Evolutionary conservation across 1,284 basidiomycete species (phyloP), one percentile per base, ranked within the genome.

Genomic region (Trametes pubescens): DNA sequence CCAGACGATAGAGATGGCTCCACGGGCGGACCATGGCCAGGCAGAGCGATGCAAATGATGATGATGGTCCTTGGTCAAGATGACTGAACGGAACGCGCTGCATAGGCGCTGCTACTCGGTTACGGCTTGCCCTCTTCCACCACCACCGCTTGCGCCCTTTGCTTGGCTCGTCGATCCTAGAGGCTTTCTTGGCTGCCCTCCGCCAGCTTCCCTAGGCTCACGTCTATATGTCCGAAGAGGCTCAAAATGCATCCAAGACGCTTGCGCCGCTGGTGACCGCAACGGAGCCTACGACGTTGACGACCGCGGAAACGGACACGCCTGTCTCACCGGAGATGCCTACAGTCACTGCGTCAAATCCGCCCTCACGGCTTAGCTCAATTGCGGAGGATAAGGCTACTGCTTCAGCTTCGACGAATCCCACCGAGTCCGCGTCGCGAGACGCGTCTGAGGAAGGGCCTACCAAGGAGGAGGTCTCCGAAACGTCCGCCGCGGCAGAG

Each of bases 321-420:
- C 64, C 64, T 11, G 56, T 52, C 6, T 62, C 67, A 8, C 52
- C 67, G 6, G 62, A 63, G 6, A 40, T 65, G 11, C 54, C 64
- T 9, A 66, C 67, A 4, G 67, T 64, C 11, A 63, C 65, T 24
- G 60, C 64, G 4, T 51, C 52, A 10, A 64, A 64, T 34, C 62
- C 67, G 4, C 64, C 67, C 2, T 37, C 26, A 2, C 14, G 26
- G 1, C 35, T 63, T 2, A 56, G 47, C 3, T 48, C 47, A 14
- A 51, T 34, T 37, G 37, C 40, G n/a, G 53, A 59, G 10, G 57
- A 57, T 26, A 35, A 51, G 7, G 51, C 32, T 37, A 13, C 10
- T 24, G n/a, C 34, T 16, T n/a, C 1, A 2, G 11, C 51, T 11
- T n/a, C 34, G 6, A 4, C 16, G 35, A 21, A 21, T 10, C 13